Base-by-base conservation (phyloP, 352 stramenopile genomes). In the Pilasporangium apinafurcum region DNA sequence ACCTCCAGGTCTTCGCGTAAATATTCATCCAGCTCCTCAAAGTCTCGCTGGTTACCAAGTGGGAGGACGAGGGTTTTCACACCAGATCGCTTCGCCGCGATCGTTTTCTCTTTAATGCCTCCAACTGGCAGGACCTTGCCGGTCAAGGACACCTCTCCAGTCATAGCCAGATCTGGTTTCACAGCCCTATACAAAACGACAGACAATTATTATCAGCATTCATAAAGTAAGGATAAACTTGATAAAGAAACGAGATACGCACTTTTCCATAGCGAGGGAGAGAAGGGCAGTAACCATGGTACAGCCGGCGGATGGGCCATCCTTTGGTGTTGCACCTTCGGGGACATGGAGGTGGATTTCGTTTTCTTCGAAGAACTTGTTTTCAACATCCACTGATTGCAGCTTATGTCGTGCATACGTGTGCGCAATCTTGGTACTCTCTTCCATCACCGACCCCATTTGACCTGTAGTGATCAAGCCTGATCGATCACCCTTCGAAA, bases 21-120 rank as follows among this genome's bases (percentile, higher is more conserved):
- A 56, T 99, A 98, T 28, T 98, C 93, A 30, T 96, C 86, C 33
- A 99, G 69, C 48, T 92, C 73, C n/a, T 99, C 95, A 55, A 96
- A 98, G 61, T 99, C 96, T 34, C 93, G 83, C 52, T 92, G 78
- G 74, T 99, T 99, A 20, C 81, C 93, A 16, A 83, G 61, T 9
- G 97, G 96, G 3, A 99, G 51, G 22, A 99, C 73, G 16, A 99
- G 79, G 2, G 76, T 96, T 35, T 82, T 97, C 8, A 99, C 94
- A 10, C 95, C 95, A 17, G 96, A 84, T 42, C 96, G 81, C 43
- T 97, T 85, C 17, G 96, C 96, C n/a, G 96, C 97, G 51, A 99
- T 99, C 28, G 87, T 96, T 76, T 99, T 99, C 68, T 99, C 97
- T 73, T 99, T 99, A 57, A 99, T 98, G 28, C 97, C 97, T 43